Evolutionary conservation across 1,139 yeast species (phyloP).

Genomic region (Kurtzmaniella natalensis): DNA sequence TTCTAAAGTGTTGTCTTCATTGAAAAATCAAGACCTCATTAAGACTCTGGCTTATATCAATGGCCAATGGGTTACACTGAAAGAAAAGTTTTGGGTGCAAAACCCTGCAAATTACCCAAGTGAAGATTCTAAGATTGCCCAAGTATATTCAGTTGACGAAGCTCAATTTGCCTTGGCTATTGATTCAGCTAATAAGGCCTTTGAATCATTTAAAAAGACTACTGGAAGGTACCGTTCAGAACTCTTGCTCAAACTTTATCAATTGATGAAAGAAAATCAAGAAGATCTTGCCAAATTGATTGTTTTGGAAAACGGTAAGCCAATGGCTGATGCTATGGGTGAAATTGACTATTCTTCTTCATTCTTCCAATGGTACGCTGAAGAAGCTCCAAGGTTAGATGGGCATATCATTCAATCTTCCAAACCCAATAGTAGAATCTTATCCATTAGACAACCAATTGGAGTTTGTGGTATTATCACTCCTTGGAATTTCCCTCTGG

Average conservation of each 20-base stretch:
- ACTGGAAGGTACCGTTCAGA: slow-evolving; percentile 38
- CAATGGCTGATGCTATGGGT: slow-evolving; percentile 69
- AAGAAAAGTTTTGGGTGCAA: slow-evolving; percentile 30
- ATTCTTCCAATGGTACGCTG: slow-evolving; percentile 84
- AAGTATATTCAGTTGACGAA: slow-evolving; percentile 32
- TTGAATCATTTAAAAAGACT: slow-evolving; percentile 31
- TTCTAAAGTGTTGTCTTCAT: slow-evolving; percentile 13
- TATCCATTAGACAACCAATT: slow-evolving; percentile 71
- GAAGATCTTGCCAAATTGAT: slow-evolving; percentile 73
- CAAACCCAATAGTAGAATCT: slow-evolving; percentile 51
- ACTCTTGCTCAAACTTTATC: slow-evolving; percentile 36
- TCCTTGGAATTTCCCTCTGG: slow-evolving; percentile 96
- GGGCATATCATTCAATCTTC: slow-evolving; percentile 72
- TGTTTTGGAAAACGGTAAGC: slow-evolving; percentile 83
- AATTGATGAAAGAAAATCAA: slow-evolving; percentile 57
- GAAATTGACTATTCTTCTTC: slow-evolving; percentile 76
- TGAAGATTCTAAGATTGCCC: slow-evolving; percentile 28
- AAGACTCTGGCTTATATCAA: slow-evolving; percentile 39
- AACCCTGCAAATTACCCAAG: slow-evolving; percentile 40
- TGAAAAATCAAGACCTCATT: slow-evolving; percentile 30
- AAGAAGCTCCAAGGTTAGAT: slow-evolving; percentile 74
- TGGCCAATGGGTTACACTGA: slow-evolving; percentile 38
- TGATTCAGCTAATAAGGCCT: slow-evolving; percentile 32
- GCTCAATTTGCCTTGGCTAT: slow-evolving; percentile 38
- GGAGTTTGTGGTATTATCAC: slow-evolving; percentile 91